Conservation (phyloP, 2,329 filamentous ascomycete species). For the Penicillium vulpinum region DNA sequence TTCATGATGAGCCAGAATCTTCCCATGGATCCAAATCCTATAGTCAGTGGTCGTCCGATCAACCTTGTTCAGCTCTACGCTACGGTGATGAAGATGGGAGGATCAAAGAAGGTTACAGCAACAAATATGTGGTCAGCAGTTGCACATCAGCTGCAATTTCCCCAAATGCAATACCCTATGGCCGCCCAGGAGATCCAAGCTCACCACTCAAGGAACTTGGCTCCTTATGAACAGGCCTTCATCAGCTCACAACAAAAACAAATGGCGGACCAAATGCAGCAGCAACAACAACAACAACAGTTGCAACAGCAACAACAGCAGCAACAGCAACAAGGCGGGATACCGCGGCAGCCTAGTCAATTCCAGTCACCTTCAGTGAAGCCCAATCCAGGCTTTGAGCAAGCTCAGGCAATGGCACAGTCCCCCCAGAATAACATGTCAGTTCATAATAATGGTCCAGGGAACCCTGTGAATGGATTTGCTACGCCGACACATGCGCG, state of each 20-base stretch:
- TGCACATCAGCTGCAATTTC: constrained; percentile 62
- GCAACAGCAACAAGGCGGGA: constrained; percentile 39
- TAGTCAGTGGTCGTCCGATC: constrained; percentile 71
- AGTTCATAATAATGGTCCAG: constrained; percentile 32
- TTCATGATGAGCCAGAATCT: constrained; percentile 75
- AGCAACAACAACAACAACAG: constrained; percentile 36
- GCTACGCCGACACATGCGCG: constrained; percentile 39
- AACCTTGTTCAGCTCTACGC: constrained; percentile 77
- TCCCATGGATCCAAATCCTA: constrained; percentile 72
- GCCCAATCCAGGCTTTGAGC: constrained; percentile 52
- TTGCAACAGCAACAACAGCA: constrained; percentile 33
- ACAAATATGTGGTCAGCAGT: constrained; percentile 73
- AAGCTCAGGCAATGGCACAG: constrained; percentile 34
- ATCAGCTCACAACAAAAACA: constrained; percentile 48
- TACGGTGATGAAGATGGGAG: constrained; percentile 72
- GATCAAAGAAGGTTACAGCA: constrained; percentile 70
- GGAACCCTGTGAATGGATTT: constrained; percentile 42
- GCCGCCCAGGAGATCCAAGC: constrained; percentile 69
- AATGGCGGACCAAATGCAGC: constrained; percentile 24
- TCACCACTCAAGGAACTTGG: constrained; percentile 73
- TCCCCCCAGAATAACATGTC: constrained; percentile 35
- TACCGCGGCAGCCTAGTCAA: constrained; percentile 42
- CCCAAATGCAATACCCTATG: constrained; percentile 62
- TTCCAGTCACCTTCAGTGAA: constrained; percentile 49
- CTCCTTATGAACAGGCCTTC: constrained; percentile 67